Evolutionary conservation across 140 eudicot species (phyloP), one percentile per base, ranked within the genome.

Genomic region (Stevia rebaudiana): DNA sequence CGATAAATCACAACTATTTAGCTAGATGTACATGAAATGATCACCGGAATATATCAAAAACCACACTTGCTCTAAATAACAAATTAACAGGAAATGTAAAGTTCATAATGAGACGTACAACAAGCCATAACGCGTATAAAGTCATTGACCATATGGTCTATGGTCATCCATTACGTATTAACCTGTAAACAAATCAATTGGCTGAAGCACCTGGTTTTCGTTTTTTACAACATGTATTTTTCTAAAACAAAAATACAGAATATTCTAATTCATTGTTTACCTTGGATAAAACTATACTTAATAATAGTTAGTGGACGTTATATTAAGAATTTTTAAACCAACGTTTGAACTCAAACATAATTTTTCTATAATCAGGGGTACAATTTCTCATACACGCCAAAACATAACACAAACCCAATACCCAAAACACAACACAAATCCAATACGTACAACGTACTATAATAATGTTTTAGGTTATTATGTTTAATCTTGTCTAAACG

Each of bases 131-230:
- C 63, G 46, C 62, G 79, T 60, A 74, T 68, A 67, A 39, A 21
- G 15, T 46, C 74, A 18, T 74, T 67, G 69, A 40, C 39, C 36
- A 8, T 33, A 33, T 63, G 49, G 35, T 19, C 48, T 22, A 28
- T 37, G 8, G 17, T 16, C 25, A 35, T 59, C 12, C 42, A 1
- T 60, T 19, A 17, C 61, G 69, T 28, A 28, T 47, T 58, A 47
- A 30, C 46, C 25, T 11, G 36, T 21, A 25, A 16, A 55, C 37
- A 75, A 76, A 76, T 47, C 76, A 44, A 37, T 64, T 18, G 69
- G 81, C 74, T 48, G 49, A 11, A 56, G 81, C 77, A 76, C 81
- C 64, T 23, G 31, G 81, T 71, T 76, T 76, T 76, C 44, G 22
- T 70, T 30, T 54, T 39, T 37, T 35, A 33, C 78, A 57, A 57